Percentiles rank a stretch among this genome's conserved stretches.
These are phyloP conservation scores for Pistacia vera DNA, from an alignment of 345 rosid genomes.

Conservation along the genomic window DNA sequence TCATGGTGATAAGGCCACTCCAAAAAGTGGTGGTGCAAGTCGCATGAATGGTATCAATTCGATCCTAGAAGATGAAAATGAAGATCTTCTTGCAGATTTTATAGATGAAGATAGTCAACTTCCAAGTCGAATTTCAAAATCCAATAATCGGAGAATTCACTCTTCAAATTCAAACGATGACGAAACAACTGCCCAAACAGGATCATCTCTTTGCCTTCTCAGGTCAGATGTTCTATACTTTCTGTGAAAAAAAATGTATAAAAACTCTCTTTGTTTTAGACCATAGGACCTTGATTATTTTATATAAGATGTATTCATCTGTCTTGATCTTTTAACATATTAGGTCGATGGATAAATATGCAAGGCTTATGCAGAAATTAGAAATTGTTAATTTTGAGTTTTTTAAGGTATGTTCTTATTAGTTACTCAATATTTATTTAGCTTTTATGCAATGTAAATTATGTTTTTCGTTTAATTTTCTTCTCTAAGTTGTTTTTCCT, in stretches of 20 bases:
- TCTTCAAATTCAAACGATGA: conserved; percentile 54
- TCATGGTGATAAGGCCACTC: conserved; percentile 44
- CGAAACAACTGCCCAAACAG: conserved; percentile 82
- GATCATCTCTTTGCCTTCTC: conserved; percentile 94
- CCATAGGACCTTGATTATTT: not conserved
- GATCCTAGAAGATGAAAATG: conserved; percentile 85
- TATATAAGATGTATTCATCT: conserved; percentile 19
- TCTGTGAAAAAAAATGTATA: not conserved
- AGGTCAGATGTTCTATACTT: conserved; percentile 50
- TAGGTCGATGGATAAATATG: conserved; percentile 98
- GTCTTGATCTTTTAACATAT: conserved; percentile 29
- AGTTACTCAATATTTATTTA: conserved; percentile 2
- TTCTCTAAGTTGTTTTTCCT: conserved; percentile 51
- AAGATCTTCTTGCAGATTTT: conserved; percentile 95
- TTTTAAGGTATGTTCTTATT: conserved; percentile 67
- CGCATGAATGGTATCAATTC: conserved; percentile 56
- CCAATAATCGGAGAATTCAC: conserved; percentile 37
- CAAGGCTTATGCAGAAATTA: conserved; percentile 97
- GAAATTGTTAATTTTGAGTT: conserved; percentile 90
- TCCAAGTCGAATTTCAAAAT: conserved; percentile 83
- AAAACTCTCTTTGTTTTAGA: not conserved
- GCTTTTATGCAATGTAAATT: conserved; percentile 13
- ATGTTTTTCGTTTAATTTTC: conserved; percentile 10
- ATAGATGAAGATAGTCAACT: conserved; percentile 99
- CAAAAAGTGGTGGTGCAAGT: conserved; percentile 35